A percentile compares a stretch with the other conserved stretches of the same genome.
phyloP scores from a whole-genome alignment of 129 eudicot genomes.

The Flaveria robusta region DNA sequence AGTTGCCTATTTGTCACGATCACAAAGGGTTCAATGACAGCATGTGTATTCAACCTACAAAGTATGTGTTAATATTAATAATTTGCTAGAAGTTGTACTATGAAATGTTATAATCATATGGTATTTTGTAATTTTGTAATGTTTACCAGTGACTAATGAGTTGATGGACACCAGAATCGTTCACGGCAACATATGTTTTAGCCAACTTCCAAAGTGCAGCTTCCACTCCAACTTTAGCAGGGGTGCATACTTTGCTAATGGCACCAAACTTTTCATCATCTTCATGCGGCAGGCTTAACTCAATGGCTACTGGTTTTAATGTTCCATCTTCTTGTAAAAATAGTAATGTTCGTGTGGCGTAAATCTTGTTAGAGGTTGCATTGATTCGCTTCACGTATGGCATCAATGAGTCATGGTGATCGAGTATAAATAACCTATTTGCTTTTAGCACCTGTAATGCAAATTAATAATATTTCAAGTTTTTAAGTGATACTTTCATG shows the following conservation, averaged over 20 bases:
- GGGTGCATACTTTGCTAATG: constrained; percentile 43
- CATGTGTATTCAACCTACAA: constrained; percentile 61
- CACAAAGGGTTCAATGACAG: constrained; percentile 54
- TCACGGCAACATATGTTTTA: constrained; percentile 53
- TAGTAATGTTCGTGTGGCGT: constrained; percentile 56
- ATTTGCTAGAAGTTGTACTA: background rate
- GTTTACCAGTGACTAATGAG: constrained; percentile 50
- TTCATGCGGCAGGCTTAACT: constrained; percentile 52
- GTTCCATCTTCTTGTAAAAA: constrained; percentile 46
- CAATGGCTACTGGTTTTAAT: constrained; percentile 57
- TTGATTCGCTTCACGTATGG: constrained; percentile 52
- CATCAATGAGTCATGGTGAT: constrained; percentile 50
- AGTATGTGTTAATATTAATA: background rate
- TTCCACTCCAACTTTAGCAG: constrained; percentile 41
- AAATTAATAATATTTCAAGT: background rate
- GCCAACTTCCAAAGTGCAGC: constrained; percentile 53
- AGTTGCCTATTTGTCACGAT: constrained; percentile 56
- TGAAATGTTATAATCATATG: background rate
- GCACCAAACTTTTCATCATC: constrained; percentile 33
- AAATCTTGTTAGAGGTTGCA: constrained; percentile 39
- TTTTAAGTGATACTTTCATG: background rate
- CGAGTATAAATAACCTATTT: constrained; percentile 44
- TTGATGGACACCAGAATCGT: constrained; percentile 60
- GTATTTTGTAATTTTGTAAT: background rate
- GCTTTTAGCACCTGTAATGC: constrained; percentile 36